Conservation (phyloP, 1,139 yeast species). For the Saccharomyces hybrid region DNA sequence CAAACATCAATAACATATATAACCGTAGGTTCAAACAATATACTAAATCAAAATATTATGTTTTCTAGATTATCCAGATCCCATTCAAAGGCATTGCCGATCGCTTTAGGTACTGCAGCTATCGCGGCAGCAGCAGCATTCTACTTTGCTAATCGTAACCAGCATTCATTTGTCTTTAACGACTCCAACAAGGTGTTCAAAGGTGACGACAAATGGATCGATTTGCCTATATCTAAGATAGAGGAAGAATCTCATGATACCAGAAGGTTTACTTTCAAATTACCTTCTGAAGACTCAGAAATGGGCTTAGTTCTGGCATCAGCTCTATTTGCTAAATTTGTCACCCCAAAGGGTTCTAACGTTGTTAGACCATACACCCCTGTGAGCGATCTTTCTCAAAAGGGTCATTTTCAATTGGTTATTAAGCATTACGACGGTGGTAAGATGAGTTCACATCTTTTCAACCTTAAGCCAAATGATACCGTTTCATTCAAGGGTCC, state of each 20-base stretch:
- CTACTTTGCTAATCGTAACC: conserved; percentile 18
- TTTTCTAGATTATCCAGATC: conserved; percentile 15
- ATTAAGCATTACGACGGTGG: conserved; percentile 81
- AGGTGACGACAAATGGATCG: conserved; percentile 75
- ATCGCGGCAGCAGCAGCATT: conserved; percentile 36
- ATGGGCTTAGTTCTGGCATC: conserved; percentile 82
- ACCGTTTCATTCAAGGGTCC: conserved; percentile 92
- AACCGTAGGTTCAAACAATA: conserved; percentile 1
- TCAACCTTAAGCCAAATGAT: conserved; percentile 66
- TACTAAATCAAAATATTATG: conserved; percentile 4
- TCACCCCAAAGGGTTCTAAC: conserved; percentile 75
- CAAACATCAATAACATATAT: background rate
- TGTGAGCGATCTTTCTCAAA: conserved; percentile 56
- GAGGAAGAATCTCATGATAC: conserved; percentile 52
- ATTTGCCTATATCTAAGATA: conserved; percentile 52
- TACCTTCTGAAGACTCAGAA: conserved; percentile 58
- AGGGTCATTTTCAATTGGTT: conserved; percentile 73
- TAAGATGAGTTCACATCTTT: conserved; percentile 73
- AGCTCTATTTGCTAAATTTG: conserved; percentile 69
- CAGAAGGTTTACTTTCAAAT: conserved; percentile 62
- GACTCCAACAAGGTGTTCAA: conserved; percentile 51
- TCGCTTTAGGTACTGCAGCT: conserved; percentile 46
- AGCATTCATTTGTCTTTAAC: conserved; percentile 28
- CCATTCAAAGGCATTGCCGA: conserved; percentile 24
- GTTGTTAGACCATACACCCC: conserved; percentile 98